Conservation (phyloP, 371 early-diverging fungal genomes). For the Batkoa obscura region DNA sequence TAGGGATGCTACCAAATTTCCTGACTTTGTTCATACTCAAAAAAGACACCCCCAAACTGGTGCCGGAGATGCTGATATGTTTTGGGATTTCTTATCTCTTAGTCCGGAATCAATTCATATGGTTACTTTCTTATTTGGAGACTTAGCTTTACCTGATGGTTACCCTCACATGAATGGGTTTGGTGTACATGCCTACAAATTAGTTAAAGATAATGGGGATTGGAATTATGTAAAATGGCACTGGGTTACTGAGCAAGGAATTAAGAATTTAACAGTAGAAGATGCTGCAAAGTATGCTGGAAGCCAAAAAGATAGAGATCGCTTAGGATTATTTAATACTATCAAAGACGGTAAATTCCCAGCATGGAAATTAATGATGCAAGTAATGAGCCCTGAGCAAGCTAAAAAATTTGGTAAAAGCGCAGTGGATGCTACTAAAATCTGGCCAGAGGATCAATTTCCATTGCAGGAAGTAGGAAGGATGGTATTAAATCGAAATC, state of each 20-base stretch:
- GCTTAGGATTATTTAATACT: constrained; percentile 34
- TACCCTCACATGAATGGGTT: constrained; percentile 44
- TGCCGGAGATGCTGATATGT: constrained; percentile 26
- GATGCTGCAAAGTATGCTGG: constrained; percentile 34
- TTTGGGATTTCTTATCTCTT: constrained; percentile 43
- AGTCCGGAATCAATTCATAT: constrained; percentile 46
- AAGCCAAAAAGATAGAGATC: constrained; percentile 33
- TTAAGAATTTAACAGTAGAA: constrained; percentile 27
- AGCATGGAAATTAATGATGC: constrained; percentile 34
- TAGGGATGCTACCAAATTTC: constrained; percentile 40
- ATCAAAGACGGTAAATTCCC: constrained; percentile 37
- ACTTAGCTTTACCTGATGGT: constrained; percentile 40
- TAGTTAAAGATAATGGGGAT: constrained; percentile 34
- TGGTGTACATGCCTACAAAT: constrained; percentile 34
- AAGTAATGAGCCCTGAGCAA: constrained; percentile 30
- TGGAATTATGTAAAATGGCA: constrained; percentile 46
- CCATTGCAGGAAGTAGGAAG: constrained; percentile 46
- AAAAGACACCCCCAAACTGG: constrained; percentile 38
- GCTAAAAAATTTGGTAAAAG: constrained; percentile 34
- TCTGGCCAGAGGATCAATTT: constrained; percentile 33
- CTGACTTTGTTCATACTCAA: constrained; percentile 46
- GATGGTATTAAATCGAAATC: constrained; percentile 51
- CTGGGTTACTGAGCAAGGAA: constrained; percentile 45
- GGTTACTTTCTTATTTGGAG: constrained; percentile 38
- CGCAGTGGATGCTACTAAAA: constrained; percentile 45